Percentiles rank a stretch among this genome's conserved stretches.
Evolutionary conservation across 495 filamentous ascomycete species (phyloP).

Genomic region (Aspergillus haitiensis): DNA sequence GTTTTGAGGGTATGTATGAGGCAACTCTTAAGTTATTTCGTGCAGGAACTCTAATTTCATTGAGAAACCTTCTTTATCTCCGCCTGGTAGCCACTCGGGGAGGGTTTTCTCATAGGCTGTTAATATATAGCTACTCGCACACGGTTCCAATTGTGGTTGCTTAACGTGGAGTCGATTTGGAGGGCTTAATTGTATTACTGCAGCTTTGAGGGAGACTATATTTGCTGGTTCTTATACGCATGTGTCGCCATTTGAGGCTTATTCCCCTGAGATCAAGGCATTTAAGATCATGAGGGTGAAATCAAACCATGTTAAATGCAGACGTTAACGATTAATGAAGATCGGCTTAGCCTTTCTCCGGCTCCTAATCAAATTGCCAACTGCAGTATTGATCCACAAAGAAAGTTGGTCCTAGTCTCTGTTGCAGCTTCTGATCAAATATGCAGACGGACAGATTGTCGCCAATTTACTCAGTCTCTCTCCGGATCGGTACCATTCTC

Average conservation of each 20-base stretch:
- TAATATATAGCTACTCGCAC: neutral
- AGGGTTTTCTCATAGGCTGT: neutral
- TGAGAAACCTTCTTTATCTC: neutral
- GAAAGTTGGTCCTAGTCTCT: no score
- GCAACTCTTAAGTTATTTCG: neutral
- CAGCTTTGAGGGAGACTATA: neutral
- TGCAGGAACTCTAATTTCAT: neutral
- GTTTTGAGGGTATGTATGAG: neutral
- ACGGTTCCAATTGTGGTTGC: neutral
- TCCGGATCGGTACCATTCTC: no score
- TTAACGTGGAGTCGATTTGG: neutral
- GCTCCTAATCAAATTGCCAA: no score
- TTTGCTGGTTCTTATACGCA: neutral
- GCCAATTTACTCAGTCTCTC: no score
- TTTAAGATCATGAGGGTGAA: neutral
- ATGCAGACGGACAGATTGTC: no score
- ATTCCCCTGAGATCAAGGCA: neutral
- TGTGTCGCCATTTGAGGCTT: neutral
- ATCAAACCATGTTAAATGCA: neutral
- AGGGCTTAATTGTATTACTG: neutral
- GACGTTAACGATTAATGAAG: no score
- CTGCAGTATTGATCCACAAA: no score
- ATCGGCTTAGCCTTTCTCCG: no score
- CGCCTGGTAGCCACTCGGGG: neutral
- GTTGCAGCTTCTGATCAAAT: no score